Evolutionary conservation across 306 rosid genomes (phyloP).

Genomic region (Cicer arietinum): DNA sequence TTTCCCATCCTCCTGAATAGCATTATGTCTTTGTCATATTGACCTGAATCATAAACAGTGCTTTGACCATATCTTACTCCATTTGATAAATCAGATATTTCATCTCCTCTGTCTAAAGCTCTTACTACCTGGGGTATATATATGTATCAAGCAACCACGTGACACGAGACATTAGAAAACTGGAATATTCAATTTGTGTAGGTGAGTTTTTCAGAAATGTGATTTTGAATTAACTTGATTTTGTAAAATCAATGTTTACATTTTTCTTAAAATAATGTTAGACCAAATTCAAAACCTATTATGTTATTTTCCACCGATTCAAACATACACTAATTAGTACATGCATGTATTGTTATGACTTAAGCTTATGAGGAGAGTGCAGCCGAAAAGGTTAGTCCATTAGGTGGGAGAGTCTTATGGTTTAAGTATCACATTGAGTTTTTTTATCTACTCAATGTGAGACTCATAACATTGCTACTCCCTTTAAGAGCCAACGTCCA

Average conservation of each 20-base stretch:
- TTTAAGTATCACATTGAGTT: too few relatives aligned
- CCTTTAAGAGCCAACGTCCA: too few relatives aligned
- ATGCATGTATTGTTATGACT: background rate
- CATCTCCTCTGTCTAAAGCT: slow-evolving; percentile 75
- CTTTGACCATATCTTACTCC: slow-evolving; percentile 91
- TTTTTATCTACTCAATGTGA: too few relatives aligned
- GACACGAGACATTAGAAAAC: background rate
- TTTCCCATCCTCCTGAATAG: slow-evolving; percentile 71
- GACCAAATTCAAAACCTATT: background rate
- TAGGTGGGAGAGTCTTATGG: too few relatives aligned
- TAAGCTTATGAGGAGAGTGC: too few relatives aligned
- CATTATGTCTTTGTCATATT: slow-evolving; percentile 74
- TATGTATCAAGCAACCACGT: slow-evolving; percentile 23
- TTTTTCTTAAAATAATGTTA: background rate
- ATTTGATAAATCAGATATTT: slow-evolving; percentile 73
- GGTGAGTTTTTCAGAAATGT: background rate
- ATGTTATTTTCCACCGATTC: background rate
- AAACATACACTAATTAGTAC: background rate
- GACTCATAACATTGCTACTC: too few relatives aligned
- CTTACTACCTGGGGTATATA: slow-evolving; percentile 68
- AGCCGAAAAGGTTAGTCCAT: too few relatives aligned
- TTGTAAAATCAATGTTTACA: background rate
- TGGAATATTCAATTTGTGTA: background rate
- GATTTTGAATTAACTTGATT: background rate
- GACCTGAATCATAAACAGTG: slow-evolving; percentile 75